phyloP scores from a whole-genome alignment of 2,329 filamentous ascomycete genomes.

The Beauveria medogensis region DNA sequence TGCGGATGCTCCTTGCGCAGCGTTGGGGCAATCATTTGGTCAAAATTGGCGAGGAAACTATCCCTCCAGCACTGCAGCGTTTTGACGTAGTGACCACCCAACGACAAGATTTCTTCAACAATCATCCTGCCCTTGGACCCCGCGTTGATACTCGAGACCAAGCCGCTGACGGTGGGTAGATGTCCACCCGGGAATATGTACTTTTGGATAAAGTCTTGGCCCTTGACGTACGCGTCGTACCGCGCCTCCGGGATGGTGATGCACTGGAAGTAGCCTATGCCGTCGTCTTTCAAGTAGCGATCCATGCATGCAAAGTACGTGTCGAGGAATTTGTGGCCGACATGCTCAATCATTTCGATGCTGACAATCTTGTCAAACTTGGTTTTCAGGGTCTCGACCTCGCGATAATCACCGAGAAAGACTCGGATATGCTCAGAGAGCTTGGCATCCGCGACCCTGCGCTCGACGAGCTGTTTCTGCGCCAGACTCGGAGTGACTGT shows the following conservation, averaged over 20 bases:
- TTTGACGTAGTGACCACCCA: constrained; percentile 66
- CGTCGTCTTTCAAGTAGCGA: constrained; percentile 55
- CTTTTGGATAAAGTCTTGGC: constrained; percentile 66
- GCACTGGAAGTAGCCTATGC: constrained; percentile 65
- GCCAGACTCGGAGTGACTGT: constrained; percentile 60
- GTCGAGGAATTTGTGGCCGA: constrained; percentile 57
- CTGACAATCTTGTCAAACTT: constrained; percentile 64
- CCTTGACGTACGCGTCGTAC: constrained; percentile 56
- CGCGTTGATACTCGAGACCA: constrained; percentile 50
- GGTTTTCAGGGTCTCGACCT: constrained; percentile 41
- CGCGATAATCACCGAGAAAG: constrained; percentile 60
- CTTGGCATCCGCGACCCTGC: constrained; percentile 54
- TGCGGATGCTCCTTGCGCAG: constrained; percentile 48
- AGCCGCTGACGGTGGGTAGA: constrained; percentile 50
- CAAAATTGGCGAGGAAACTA: constrained; percentile 56
- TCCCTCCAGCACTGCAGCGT: constrained; percentile 61
- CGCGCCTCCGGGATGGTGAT: constrained; percentile 67
- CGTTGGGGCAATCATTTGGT: constrained; percentile 49
- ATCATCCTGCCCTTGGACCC: constrained; percentile 56
- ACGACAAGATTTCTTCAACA: constrained; percentile 61
- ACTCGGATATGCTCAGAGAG: constrained; percentile 54
- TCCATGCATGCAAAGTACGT: constrained; percentile 62
- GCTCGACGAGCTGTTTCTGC: constrained; percentile 60
- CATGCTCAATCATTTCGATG: constrained; percentile 72
- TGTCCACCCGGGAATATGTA: constrained; percentile 75